These are phyloP conservation scores for Drechslerella coelobrocha DNA, from an alignment of 2,329 filamentous ascomycete species.

Conservation along the genomic window DNA sequence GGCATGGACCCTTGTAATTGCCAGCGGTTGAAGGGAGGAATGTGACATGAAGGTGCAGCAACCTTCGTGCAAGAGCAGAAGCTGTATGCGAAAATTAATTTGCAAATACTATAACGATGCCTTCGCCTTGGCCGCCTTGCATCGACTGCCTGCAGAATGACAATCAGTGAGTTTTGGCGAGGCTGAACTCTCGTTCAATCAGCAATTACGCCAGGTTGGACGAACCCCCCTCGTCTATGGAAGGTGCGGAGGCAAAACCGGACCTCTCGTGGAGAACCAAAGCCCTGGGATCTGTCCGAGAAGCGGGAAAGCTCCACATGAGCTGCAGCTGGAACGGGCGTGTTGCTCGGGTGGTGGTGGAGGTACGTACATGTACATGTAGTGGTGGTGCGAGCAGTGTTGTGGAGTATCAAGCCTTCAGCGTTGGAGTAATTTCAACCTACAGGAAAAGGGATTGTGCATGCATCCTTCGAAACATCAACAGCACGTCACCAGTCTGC, in stretches of 20 bases:
- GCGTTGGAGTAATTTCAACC: conserved; percentile 37
- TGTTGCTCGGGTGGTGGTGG: no score
- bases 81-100: conserved; percentile 20
- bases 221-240: no score
- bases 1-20: conserved; percentile 23
- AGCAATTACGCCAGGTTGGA: conserved; percentile 4
- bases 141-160: background rate
- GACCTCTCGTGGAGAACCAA: conserved; percentile 22
- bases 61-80: conserved; percentile 16
- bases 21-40: conserved; percentile 13
- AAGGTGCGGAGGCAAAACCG: background rate
- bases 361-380: no score
- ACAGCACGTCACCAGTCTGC: conserved; percentile 13
- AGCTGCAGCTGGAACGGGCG: background rate
- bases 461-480: conserved; percentile 37
- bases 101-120: background rate
- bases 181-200: background rate
- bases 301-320: background rate
- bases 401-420: conserved; percentile 36
- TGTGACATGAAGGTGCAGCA: conserved; percentile 34
- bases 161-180: conserved; percentile 1
- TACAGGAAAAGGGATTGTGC: conserved; percentile 37
- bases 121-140: background rate
- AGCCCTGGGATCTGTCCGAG: conserved; percentile 20
- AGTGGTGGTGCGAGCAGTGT: conserved; percentile 18